Evolutionary conservation across 1,284 basidiomycete species (phyloP), one percentile per base, ranked within the genome.

Genomic region (Marasmius sp.): DNA sequence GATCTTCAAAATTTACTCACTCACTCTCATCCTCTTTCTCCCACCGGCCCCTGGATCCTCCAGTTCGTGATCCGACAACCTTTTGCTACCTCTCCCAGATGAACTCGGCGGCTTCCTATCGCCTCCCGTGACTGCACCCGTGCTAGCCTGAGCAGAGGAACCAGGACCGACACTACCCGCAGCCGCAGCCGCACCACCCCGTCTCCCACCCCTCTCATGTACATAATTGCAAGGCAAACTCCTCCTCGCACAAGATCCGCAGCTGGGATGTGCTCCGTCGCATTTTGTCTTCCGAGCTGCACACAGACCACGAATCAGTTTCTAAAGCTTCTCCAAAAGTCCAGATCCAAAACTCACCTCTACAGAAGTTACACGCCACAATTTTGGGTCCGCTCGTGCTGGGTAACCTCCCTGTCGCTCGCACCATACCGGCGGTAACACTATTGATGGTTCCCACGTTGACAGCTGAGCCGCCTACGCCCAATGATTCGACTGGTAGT

Each of bases 221-320:
- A 87, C 88, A 74, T 93, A 93, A 72, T 87, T 90, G 79, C 91
- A 93, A 57, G 83, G 79, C 70, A 92, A 77, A 51, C 82, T 82
- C 65, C 91, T 80, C 62, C 89, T 86, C 60, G 86, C 83, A 73
- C 91, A 93, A 73, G 89, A 91, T 61, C 88, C 85, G 71, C 91
- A 93, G 36, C 87, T 82, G 37, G 91, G 91, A 70, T 90, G 89
- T 20, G 81, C 87, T 49, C 91, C 91, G 72, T 93, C 91, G 68
- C 91, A 93, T 71, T 91, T 88, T 16, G 91, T 93, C 77, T 93
- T 93, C 61, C 91, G 90, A 38, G 90, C 91, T 92, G 27, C 27
- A 58, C 20, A 18, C 12, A 2, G 41, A 43, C 33, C 45, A 67
- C 62, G 57, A 51, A 58, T 16, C 11, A 59, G 55, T 49, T 58